These are phyloP conservation scores for Luffa aegyptiaca DNA, from an alignment of 306 rosid genomes.

Conservation along the genomic window DNA sequence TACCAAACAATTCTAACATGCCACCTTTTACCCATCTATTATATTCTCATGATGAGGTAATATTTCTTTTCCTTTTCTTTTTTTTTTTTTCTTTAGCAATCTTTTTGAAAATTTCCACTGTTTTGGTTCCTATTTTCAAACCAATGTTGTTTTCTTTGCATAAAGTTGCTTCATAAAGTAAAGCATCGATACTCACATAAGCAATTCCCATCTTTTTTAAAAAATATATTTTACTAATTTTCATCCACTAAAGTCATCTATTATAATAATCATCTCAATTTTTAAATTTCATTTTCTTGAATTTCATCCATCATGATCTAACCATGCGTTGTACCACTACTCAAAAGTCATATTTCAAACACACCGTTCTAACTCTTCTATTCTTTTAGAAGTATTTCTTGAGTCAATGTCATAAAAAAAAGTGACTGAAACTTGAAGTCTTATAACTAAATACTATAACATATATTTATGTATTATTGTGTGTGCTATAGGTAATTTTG, in stretches of 20 bases:
- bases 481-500: too few species aligned
- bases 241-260: neutral
- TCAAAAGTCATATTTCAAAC: too few species aligned
- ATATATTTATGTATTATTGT: too few species aligned
- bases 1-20: neutral
- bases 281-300: neutral
- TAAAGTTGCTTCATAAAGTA: slow-evolving; percentile 6
- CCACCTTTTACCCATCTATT: neutral
- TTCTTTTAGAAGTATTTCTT: neutral
- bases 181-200: neutral
- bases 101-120: neutral
- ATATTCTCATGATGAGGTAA: neutral
- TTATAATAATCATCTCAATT: neutral
- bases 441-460: too few species aligned
- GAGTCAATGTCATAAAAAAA: neutral
- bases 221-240: neutral
- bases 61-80: neutral
- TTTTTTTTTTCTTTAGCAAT: neutral
- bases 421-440: neutral
- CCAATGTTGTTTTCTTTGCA: neutral
- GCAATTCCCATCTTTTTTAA: neutral
- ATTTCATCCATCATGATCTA: neutral
- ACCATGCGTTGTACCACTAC: too few species aligned
- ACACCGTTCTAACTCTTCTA: neutral
- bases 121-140: slow-evolving; percentile 10